phyloP scores from a whole-genome alignment of 2,329 filamentous ascomycete genomes.

The Fusarium anthophilum region DNA sequence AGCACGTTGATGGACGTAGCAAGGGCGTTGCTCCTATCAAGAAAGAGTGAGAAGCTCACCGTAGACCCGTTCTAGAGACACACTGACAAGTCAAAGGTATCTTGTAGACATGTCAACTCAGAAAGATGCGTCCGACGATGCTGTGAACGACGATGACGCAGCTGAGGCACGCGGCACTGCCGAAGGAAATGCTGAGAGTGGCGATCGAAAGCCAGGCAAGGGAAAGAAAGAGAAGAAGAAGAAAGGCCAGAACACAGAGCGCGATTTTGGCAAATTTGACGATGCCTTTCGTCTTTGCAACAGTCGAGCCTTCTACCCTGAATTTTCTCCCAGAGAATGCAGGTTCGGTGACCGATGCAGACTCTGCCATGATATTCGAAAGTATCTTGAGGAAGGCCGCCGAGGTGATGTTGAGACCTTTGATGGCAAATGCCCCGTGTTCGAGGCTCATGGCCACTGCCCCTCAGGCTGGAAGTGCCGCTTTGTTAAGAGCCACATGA shows the following conservation, averaged over 20 bases:
- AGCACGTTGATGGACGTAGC: constrained; percentile 44
- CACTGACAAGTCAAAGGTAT: constrained; percentile 48
- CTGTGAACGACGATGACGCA: constrained; percentile 57
- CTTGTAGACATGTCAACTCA: constrained; percentile 50
- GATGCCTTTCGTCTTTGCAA: constrained; percentile 83
- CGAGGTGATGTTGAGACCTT: constrained; percentile 82
- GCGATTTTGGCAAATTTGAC: constrained; percentile 81
- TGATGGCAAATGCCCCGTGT: constrained; percentile 82
- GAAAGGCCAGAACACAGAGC: constrained; percentile 79
- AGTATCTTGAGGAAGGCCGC: constrained; percentile 85
- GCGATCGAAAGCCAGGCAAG: constrained; percentile 61
- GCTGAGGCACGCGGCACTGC: constrained; percentile 55
- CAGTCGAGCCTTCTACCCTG: constrained; percentile 73
- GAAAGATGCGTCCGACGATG: constrained; percentile 35
- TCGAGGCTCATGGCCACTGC: constrained; percentile 78
- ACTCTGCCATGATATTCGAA: constrained; percentile 83
- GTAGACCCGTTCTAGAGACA: background rate
- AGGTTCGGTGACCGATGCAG: constrained; percentile 83
- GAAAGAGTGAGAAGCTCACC: constrained; percentile 66
- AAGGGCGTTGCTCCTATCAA: constrained; percentile 77
- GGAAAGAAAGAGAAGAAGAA: constrained; percentile 58
- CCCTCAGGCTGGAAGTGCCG: constrained; percentile 93
- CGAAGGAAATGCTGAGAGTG: constrained; percentile 58
- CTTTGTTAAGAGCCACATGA: constrained; percentile 86
- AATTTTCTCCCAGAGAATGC: constrained; percentile 85